Evolutionary conservation across 352 stramenopile species (phyloP), one percentile per base, ranked within the genome.

Genomic region (Phytophthora pluvialis): DNA sequence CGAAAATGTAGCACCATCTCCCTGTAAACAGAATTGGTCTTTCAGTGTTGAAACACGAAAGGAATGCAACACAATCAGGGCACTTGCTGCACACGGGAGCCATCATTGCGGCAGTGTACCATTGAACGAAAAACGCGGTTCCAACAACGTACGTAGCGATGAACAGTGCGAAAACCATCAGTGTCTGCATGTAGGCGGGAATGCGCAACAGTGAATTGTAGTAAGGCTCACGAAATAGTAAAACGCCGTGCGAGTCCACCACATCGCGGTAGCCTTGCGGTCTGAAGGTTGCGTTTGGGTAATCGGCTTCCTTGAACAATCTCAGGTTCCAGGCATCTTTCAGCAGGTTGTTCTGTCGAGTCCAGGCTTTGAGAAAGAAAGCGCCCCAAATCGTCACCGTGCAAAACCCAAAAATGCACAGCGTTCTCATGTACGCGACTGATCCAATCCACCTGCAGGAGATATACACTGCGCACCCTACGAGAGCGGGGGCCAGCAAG

Each of bases 41-140:
- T 46, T 89, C 77, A 0, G 87, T 95, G 28, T 92, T 81, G 58
- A 95, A 95, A 53, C 87, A 95, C 12, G 85, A 90, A 2, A 95
- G 69, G 58, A 94, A 94, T 0, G 78, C 86, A 49, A 78, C 74
- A 48, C 87, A 93, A 0, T 90, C 60, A 0, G 76, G 80, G 8
- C 87, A 95, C 29, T 95, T 83, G 44, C 73, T 90, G 59, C 87
- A 93, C 4, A 92, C 63, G 3, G 87, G 85, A 18, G 87, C 87
- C 76, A 93, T 91, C 87, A 95, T 95, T 21, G 87, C 84, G 1
- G 87, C 87, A 0, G 87, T 95, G 50, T 93, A 95, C 87, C 87
- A 95, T 51, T 94, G 85, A 8, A 95, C 85, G 35, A 95, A 95
- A 67, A 95, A 93, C 11, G 81, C 89, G 48, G 89, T 95, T 3